Base-by-base conservation (phyloP, 768 basidiomycete genomes). In the Phaffia australis region DNA sequence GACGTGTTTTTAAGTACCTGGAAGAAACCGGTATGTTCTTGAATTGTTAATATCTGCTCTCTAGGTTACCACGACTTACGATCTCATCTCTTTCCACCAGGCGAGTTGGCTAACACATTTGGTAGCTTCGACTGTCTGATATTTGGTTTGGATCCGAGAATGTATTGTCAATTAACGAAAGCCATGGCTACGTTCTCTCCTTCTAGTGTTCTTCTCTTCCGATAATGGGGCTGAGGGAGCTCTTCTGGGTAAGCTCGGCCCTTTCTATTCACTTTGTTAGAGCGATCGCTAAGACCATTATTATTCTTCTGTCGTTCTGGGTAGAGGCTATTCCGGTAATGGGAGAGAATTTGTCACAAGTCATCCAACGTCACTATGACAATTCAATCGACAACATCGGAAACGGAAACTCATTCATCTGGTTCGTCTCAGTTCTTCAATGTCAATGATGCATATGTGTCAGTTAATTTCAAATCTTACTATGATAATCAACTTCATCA, bases 191-290 rank as follows among this genome's bases (percentile, higher is more conserved):
- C 4, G 11, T 11, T 42, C 35, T 42, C 11, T 11, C 35, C 35
- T 11, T 42, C 11, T 11, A 42, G 68, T 75, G 56, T 69, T 75
- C 52, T 75, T 75, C 65, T 70, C 66, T 7, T 67, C 64, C 32
- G 75, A 75, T 56, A 75, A 75, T 55, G 74, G 75, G 19, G 75
- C 75, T 0, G 75, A 75, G 63, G 75, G 75, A 23, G 55, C 64
- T 21, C 30, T 72, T 69, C 59, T 60, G 42, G 63, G 35, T 42
- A 11, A 11, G 35, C 11, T 42, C 68, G 72, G 65, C n/a, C 23
- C 19, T 9, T 49, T 61, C 29, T 18, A 51, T 48, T 61, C 32
- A 18, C 55, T 51, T 48, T 63, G 63, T 60, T 63, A 54, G 29
- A 29, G 27, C 47, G 69, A 68, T 16, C 52, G 71, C 29, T 51